Evolutionary conservation across 768 basidiomycete species (phyloP).

Genomic region (Hygrophoropsis aurantiaca): DNA sequence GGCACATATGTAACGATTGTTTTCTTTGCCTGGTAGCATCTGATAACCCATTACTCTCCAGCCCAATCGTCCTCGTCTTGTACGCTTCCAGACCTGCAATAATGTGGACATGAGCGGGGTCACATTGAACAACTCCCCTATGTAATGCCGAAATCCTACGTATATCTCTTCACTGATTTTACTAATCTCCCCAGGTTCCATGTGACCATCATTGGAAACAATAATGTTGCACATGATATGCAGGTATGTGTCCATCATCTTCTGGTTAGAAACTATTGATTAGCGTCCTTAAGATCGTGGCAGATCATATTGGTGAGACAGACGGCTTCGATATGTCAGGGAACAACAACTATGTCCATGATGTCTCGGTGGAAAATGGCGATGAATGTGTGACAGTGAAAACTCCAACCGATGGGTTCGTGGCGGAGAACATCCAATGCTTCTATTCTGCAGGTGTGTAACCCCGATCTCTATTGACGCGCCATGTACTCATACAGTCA

Average conservation of each 20-base stretch:
- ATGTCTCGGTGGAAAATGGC: conserved; percentile 32
- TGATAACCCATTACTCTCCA: conserved; percentile 4
- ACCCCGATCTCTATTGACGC: conserved; percentile 18
- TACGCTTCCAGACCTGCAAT: conserved; percentile 24
- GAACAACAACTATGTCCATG: conserved; percentile 32
- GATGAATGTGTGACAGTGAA: conserved; percentile 36
- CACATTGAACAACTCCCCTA: neutral
- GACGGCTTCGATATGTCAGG: conserved; percentile 26
- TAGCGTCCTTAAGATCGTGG: conserved; percentile 11
- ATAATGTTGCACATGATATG: conserved; percentile 24
- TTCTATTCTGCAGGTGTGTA: neutral
- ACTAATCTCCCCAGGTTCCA: conserved; percentile 16
- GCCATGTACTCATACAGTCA: conserved; percentile 16
- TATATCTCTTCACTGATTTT: neutral
- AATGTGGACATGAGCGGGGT: conserved; percentile 6
- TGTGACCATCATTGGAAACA: conserved; percentile 20
- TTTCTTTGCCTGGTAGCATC: neutral
- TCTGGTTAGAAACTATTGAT: neutral
- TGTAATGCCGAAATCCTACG: neutral
- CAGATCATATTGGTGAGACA: conserved; percentile 23
- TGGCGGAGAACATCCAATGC: neutral
- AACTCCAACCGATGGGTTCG: conserved; percentile 19
- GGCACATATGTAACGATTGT: conserved; percentile 3
- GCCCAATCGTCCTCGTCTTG: conserved; percentile 21
- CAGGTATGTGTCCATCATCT: neutral